Evolutionary conservation across 768 basidiomycete species (phyloP).

Genomic region (Phanerochaete carnosa): DNA sequence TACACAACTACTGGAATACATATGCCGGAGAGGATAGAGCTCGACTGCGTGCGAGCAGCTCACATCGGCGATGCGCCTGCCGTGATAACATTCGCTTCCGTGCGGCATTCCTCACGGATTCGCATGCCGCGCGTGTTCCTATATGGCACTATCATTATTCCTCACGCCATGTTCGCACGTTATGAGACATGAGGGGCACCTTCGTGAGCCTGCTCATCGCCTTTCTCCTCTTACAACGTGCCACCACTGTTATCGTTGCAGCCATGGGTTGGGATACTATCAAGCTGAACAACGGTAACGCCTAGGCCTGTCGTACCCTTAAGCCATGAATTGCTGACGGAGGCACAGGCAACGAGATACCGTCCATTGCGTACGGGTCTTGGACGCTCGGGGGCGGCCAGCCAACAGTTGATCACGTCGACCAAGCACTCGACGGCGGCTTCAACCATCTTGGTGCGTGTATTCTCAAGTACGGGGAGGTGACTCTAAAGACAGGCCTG

Average conservation of each 20-base stretch:
- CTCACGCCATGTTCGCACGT: not conserved
- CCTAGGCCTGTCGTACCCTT: no score
- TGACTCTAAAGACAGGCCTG: not conserved
- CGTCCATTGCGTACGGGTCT: constrained; percentile 59
- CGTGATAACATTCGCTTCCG: not conserved
- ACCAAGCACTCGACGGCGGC: constrained; percentile 58
- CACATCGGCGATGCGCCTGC: not conserved
- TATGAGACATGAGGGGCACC: not conserved
- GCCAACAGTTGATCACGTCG: constrained; percentile 48
- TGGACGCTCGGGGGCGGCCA: constrained; percentile 63
- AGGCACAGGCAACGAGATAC: constrained; percentile 40
- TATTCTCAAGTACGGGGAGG: not conserved
- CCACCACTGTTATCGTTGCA: not conserved
- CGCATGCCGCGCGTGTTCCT: not conserved
- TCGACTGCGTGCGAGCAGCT: not conserved
- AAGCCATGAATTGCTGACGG: not conserved
- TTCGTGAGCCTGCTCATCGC: not conserved
- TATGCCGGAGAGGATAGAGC: no score
- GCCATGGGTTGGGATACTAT: constrained; percentile 62
- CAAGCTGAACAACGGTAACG: constrained; percentile 56
- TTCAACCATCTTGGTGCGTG: constrained; percentile 59
- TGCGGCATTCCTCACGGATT: not conserved
- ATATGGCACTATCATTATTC: not conserved
- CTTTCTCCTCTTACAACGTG: not conserved
- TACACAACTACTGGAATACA: no score